A percentile compares a stretch with the other conserved stretches of the same genome.
These are phyloP conservation scores for Acidomyces sp. DNA, from an alignment of 495 filamentous ascomycete species.

Conservation along the genomic window DNA sequence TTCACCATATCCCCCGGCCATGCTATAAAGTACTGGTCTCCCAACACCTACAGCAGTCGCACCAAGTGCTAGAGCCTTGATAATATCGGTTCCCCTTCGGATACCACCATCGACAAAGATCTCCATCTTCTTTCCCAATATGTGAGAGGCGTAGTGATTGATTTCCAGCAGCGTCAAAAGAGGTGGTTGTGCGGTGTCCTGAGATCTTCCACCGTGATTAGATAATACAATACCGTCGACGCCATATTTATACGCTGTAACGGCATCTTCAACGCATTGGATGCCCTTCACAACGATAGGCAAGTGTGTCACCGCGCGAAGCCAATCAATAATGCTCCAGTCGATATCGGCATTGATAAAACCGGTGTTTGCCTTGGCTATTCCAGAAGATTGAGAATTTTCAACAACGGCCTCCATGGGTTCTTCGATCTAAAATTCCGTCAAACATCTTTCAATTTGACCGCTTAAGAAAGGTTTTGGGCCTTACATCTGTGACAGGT, in stretches of 20 bases:
- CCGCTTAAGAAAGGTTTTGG: conserved; percentile 18
- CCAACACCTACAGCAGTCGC: conserved; percentile 18
- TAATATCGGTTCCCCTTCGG: conserved; percentile 12
- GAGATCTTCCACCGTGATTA: conserved; percentile 57
- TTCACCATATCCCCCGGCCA: conserved; percentile 26
- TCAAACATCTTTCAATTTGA: too few species aligned
- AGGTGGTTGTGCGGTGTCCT: conserved; percentile 49
- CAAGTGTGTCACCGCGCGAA: conserved; percentile 31
- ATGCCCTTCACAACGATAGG: conserved; percentile 54
- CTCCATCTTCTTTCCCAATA: conserved; percentile 43
- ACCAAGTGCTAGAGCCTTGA: conserved; percentile 14
- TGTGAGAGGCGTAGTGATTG: conserved; percentile 41
- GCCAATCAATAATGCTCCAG: conserved; percentile 35
- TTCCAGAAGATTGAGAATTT: background rate
- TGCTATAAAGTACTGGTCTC: conserved; percentile 26
- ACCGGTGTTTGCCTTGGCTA: conserved; percentile 1
- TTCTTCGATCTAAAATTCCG: conserved; percentile 2
- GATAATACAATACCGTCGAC: conserved; percentile 47
- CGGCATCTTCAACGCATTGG: conserved; percentile 46
- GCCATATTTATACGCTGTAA: conserved; percentile 38
- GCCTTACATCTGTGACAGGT: conserved; percentile 7
- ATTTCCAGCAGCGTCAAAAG: conserved; percentile 52
- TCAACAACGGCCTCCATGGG: background rate
- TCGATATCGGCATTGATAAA: conserved; percentile 1
- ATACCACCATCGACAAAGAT: conserved; percentile 46